Base-by-base conservation (phyloP, 75 land plant genomes). In the Pseudotsuga menziesii region DNA sequence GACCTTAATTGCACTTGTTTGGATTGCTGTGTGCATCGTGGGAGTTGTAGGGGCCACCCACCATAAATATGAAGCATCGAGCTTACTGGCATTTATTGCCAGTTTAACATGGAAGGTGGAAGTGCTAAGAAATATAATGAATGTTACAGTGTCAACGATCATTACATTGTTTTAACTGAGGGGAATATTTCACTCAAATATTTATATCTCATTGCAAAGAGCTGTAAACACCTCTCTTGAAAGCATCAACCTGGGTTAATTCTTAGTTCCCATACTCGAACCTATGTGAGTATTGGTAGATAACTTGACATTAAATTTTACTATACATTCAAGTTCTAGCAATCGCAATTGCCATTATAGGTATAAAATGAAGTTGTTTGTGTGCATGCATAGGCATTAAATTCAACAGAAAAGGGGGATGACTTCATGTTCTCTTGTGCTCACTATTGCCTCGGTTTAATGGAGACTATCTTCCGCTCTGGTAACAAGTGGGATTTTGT, bases 361-460 rank as follows among this genome's bases (percentile, higher is more conserved):
- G 7, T 71, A 88, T 39, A 86, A 76, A 4, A 58, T 89, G 76
- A 85, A 89, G 75, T 78, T 85, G 76, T 5, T 8, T 72, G 19
- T 72, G 17, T 25, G 29, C 55, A 72, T 57, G 74, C 56, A 72
- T 57, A 29, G 17, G 56, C 74, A 72, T 3, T 72, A 55, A 72
- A 72, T 20, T 22, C 44, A 25, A 44, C 44, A 14, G 89, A 85
- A 72, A 88, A 88, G 56, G 91, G 87, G 74, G 90, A 94, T 61
- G 94, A 94, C 82, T 94, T 94, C 81, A 82, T 91, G 83, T 91
- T 92, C 82, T 92, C 89, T 23, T 94, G 97, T 81, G 94, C 94
- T 7, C 89, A 85, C 73, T 94, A 92, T 63, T 91, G 87, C 61
- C 85, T 86, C 48, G 79, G 74, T 9, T 80, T 92, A 61, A 88